A percentile compares a stretch with the other conserved stretches of the same genome.
phyloP scores from a whole-genome alignment of 305 asterid species.

The Rubia peregrina region DNA sequence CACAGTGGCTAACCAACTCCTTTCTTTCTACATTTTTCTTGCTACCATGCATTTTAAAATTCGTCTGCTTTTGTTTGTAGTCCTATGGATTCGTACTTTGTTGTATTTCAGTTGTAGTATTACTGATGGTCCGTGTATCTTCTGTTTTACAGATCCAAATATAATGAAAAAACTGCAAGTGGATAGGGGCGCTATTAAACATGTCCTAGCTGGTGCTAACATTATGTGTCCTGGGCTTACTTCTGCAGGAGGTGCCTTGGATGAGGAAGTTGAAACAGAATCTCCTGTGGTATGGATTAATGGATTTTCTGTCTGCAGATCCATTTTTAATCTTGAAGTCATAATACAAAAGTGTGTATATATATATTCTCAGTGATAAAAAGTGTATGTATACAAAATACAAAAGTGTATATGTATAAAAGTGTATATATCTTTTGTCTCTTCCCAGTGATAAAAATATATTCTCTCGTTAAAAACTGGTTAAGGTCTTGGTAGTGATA shows the following conservation, averaged over 20 bases:
- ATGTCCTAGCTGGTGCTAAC: conserved; percentile 97
- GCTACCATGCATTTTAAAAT: neutral
- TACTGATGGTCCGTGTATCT: conserved; percentile 5
- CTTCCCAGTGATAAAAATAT: neutral
- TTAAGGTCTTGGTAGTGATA: neutral
- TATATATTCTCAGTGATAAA: too few species aligned
- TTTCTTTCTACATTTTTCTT: neutral
- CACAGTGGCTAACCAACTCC: neutral
- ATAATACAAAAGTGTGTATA: too few species aligned
- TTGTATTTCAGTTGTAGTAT: neutral
- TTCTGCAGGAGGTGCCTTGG: conserved; percentile 95
- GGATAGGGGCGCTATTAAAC: conserved; percentile 91
- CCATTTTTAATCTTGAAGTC: neutral
- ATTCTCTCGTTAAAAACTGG: neutral
- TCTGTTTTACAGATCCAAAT: conserved; percentile 66
- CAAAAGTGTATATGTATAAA: too few species aligned
- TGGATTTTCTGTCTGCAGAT: neutral
- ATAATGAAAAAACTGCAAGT: conserved; percentile 95
- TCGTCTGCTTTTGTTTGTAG: neutral
- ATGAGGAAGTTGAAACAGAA: conserved; percentile 79
- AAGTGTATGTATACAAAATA: too few species aligned
- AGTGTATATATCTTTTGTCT: neutral
- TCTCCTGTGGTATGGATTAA: conserved; percentile 67
- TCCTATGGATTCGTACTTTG: neutral
- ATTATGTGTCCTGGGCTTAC: conserved; percentile 99